Base-by-base conservation (phyloP, 2,329 filamentous ascomycete species). In the Gnomoniopsis sp. region DNA sequence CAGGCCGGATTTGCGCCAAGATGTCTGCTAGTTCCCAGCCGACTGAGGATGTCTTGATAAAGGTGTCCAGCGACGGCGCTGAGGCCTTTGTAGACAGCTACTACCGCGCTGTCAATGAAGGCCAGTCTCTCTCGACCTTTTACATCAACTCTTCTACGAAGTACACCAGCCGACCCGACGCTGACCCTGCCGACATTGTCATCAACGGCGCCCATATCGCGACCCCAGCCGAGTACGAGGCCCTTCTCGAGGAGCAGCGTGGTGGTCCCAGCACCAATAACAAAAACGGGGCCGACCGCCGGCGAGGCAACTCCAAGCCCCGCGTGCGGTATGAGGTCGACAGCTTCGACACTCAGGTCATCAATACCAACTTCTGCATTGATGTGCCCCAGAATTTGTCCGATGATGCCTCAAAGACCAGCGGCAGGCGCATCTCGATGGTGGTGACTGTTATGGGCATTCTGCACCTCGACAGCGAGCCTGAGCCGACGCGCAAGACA, bases 191-290 rank as follows among this genome's bases (percentile, higher is more conserved):
- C 53, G 85, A 87, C 69, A 92, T 96, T 67, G 83, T 86, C 67
- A 88, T 92, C 79, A 96, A 96, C 75, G 91, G 92, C 66, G 86
- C 86, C 50, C 73, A 83, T 2, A 76, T 90, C 41, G 72, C 81
- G 36, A 80, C 84, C 49, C 87, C 87, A 0, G 75, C 77, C 53
- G 85, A 86, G 48, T 88, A 92, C 67, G 85, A 88, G 66, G 79
- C 80, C 19, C 81, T 91, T 30, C 89, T 92, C 64, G 80, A 86
- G 58, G 81, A 81, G 6, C 85, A 91, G 66, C 82, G 88, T 74
- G 36, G 54, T 26, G 44, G 34, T 17, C 52, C 58, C 11, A 12
- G 43, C 50, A 14, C 55, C 65, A 66, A 55, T 10, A 14, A 46
- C 57, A 17, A 17, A 12, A 52, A 55, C 44, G 61, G 62, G 19